phyloP scores from a whole-genome alignment of 108 stramenopile species.

The Pseudonitzschia delicatissima region DNA sequence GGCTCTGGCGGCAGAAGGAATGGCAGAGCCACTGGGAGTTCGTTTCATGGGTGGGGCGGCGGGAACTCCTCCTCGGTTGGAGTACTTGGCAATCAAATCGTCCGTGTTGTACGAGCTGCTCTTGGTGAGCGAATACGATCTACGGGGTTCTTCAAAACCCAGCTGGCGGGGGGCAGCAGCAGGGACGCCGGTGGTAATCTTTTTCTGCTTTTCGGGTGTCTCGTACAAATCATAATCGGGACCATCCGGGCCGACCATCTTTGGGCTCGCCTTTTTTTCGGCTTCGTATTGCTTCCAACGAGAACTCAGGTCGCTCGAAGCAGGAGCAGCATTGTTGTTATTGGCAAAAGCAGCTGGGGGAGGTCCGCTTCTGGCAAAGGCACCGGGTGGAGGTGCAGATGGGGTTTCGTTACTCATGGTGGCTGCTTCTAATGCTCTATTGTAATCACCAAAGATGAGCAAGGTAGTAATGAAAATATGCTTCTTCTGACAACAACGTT shows the following conservation, averaged over 20 bases:
- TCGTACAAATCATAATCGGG: conserved; percentile 7
- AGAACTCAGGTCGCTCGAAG: conserved; percentile 13
- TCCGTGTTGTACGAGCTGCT: conserved; percentile 27
- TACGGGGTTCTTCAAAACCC: conserved; percentile 1
- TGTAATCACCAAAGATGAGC: no score
- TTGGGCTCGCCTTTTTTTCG: not conserved
- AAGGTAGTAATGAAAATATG: no score
- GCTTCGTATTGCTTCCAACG: conserved; percentile 30
- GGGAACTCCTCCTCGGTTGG: conserved; percentile 6
- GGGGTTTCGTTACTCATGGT: no score
- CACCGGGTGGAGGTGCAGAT: not conserved
- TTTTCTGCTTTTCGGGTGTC: conserved; percentile 1
- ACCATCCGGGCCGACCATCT: not conserved
- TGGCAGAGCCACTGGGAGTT: not conserved
- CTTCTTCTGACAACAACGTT: no score
- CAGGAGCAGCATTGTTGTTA: not conserved
- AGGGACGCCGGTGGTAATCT: not conserved
- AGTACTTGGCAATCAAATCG: conserved; percentile 34
- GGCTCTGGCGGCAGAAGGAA: conserved; percentile 9
- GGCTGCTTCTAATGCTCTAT: no score
- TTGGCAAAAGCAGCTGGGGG: conserved; percentile 11
- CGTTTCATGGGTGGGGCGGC: not conserved
- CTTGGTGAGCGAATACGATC: conserved; percentile 20
- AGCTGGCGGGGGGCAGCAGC: not conserved
- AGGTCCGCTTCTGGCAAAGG: conserved; percentile 11